These are phyloP conservation scores for Auriscalpium vulgare DNA, from an alignment of 768 basidiomycete genomes.

Conservation along the genomic window DNA sequence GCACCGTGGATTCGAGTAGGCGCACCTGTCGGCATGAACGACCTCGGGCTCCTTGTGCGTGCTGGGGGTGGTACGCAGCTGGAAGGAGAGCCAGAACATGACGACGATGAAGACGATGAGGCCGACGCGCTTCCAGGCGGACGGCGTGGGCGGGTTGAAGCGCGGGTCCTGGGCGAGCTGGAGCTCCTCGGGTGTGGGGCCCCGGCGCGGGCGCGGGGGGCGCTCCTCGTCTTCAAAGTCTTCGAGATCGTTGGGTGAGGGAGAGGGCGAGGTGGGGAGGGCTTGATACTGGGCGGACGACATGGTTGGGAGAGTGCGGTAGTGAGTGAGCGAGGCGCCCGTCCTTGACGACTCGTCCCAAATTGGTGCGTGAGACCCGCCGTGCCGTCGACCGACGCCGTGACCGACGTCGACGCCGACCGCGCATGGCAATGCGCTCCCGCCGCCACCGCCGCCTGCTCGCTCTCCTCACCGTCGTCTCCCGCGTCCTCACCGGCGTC, in stretches of 20 bases:
- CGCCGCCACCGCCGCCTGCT: slow-evolving; percentile 7
- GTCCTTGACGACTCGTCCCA: too few species aligned
- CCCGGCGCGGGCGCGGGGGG: neutral
- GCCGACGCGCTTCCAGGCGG: slow-evolving; percentile 42
- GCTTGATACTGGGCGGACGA: slow-evolving; percentile 8
- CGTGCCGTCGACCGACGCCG: too few species aligned
- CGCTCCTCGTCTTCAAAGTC: slow-evolving; percentile 4
- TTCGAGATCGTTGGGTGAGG: neutral
- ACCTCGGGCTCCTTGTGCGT: slow-evolving; percentile 31
- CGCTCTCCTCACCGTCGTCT: slow-evolving; percentile 7
- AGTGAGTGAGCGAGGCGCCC: neutral
- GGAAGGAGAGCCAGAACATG: slow-evolving; percentile 34
- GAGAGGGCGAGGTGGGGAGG: slow-evolving; percentile 1
- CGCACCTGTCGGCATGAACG: slow-evolving; percentile 58
- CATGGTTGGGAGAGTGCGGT: slow-evolving; percentile 3
- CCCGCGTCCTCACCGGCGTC: neutral
- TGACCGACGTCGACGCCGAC: too few species aligned
- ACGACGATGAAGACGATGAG: slow-evolving; percentile 34
- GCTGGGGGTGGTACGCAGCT: slow-evolving; percentile 13
- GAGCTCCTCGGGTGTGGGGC: slow-evolving; percentile 1
- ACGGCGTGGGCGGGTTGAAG: slow-evolving; percentile 43
- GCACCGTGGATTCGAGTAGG: slow-evolving; percentile 1
- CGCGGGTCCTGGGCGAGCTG: slow-evolving; percentile 29
- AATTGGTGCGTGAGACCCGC: too few species aligned
- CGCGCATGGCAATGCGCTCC: too few species aligned